A percentile compares a stretch with the other conserved stretches of the same genome.
phyloP scores from a whole-genome alignment of 2,329 filamentous ascomycete species.

The Penicillium sp. region DNA sequence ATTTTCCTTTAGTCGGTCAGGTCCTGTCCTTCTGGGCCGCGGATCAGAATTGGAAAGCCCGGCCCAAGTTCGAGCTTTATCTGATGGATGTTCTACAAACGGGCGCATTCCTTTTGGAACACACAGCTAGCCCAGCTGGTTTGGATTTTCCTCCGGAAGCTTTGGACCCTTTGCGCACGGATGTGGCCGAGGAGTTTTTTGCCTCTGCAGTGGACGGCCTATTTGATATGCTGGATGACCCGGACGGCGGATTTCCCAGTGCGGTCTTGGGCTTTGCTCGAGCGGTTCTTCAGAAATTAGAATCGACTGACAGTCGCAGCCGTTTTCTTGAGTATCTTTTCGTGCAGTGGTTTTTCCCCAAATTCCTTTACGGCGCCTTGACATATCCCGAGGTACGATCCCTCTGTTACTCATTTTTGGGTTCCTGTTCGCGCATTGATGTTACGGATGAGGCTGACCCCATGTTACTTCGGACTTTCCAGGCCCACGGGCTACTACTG shows the following conservation, averaged over 20 bases:
- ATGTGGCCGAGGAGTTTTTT: conserved; percentile 83
- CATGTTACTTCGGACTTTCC: conserved; percentile 23
- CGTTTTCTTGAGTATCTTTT: conserved; percentile 77
- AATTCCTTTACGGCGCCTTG: conserved; percentile 75
- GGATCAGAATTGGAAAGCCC: conserved; percentile 84
- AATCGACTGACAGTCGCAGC: conserved; percentile 63
- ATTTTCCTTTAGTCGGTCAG: conserved; percentile 73
- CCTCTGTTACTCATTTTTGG: neutral
- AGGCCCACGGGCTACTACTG: conserved; percentile 62
- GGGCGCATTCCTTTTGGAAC: conserved; percentile 83
- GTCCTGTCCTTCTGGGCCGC: conserved; percentile 82
- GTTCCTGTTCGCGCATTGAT: neutral
- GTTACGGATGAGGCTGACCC: conserved; percentile 12
- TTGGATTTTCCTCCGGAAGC: conserved; percentile 66
- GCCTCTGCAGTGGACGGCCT: conserved; percentile 71
- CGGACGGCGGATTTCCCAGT: conserved; percentile 80
- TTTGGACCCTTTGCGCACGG: conserved; percentile 63
- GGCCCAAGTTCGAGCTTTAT: conserved; percentile 84
- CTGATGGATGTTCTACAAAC: conserved; percentile 92
- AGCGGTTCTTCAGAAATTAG: conserved; percentile 71
- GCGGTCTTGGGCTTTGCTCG: conserved; percentile 78
- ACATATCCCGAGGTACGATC: conserved; percentile 73
- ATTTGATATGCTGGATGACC: conserved; percentile 80
- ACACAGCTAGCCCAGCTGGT: conserved; percentile 70
- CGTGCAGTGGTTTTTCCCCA: conserved; percentile 86